phyloP scores from a whole-genome alignment of 805 yeast species.

The Millerozyma miso region DNA sequence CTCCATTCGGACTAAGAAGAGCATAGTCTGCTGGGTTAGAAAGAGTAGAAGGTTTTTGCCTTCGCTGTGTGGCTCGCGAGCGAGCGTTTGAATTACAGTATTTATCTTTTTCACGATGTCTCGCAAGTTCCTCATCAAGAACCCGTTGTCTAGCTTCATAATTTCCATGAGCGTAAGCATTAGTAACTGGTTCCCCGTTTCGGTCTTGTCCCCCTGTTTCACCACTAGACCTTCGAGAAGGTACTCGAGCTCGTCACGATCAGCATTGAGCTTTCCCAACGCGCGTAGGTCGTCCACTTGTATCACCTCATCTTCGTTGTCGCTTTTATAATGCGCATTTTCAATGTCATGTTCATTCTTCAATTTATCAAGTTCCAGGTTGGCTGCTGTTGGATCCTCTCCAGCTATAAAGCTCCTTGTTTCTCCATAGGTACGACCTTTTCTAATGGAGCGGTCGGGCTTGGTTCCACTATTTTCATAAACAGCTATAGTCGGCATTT shows the following conservation, averaged over 20 bases:
- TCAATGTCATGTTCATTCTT: conserved; percentile 1
- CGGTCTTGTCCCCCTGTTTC: conserved; percentile 3
- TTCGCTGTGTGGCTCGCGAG: neutral
- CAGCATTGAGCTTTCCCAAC: conserved; percentile 8
- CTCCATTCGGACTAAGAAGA: neutral
- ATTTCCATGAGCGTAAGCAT: conserved; percentile 8
- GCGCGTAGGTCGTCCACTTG: conserved; percentile 17
- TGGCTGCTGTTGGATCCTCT: conserved; percentile 1
- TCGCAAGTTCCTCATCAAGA: neutral
- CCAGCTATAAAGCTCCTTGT: conserved; percentile 14
- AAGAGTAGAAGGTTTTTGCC: conserved; percentile 4
- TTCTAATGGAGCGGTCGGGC: neutral
- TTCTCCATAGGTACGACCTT: conserved; percentile 12
- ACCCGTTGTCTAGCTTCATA: neutral
- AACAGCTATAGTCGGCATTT: neutral
- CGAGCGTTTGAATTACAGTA: neutral
- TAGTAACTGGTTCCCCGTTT: conserved; percentile 6
- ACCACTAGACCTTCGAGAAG: conserved; percentile 15
- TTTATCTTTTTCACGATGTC: neutral
- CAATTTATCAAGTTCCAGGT: conserved; percentile 4
- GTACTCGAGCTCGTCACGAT: conserved; percentile 12
- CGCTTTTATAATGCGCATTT: neutral
- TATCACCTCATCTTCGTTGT: neutral
- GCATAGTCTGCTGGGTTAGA: conserved; percentile 2
- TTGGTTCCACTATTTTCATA: neutral